These are phyloP conservation scores for Turritis glabra DNA, from an alignment of 345 rosid species.

Conservation along the genomic window DNA sequence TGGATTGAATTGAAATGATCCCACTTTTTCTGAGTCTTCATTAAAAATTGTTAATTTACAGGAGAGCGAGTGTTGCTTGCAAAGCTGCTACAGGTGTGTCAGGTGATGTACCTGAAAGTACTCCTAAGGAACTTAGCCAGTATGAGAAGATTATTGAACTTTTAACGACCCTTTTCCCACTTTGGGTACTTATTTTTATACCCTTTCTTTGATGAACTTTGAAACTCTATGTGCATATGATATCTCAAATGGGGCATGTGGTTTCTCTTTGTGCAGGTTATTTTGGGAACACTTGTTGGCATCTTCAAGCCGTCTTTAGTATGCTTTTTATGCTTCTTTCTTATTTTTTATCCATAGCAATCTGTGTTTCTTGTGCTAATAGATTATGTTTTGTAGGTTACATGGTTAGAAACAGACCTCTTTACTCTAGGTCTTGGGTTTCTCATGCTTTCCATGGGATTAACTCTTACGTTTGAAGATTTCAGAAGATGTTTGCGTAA, in stretches of 20 bases:
- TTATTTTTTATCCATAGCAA: background rate
- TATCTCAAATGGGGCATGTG: conserved; percentile 5
- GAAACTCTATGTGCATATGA: background rate
- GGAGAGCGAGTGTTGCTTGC: conserved; percentile 48
- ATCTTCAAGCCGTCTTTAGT: conserved; percentile 91
- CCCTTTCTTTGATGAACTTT: conserved; percentile 2
- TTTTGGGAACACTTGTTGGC: conserved; percentile 85
- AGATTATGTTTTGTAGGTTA: conserved; percentile 53
- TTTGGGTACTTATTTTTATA: conserved; percentile 62
- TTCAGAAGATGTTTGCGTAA: conserved; percentile 87
- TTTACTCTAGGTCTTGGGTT: conserved; percentile 89
- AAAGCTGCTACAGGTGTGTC: conserved; percentile 65
- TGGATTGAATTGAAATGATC: background rate
- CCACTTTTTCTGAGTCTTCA: background rate
- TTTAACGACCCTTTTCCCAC: conserved; percentile 85
- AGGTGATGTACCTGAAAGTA: conserved; percentile 58
- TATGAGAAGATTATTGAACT: conserved; percentile 83
- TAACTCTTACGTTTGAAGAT: conserved; percentile 89
- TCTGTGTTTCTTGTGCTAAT: background rate
- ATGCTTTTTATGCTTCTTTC: conserved; percentile 30
- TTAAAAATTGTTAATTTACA: conserved; percentile 24
- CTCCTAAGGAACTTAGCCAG: conserved; percentile 55
- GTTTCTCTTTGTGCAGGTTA: conserved; percentile 58
- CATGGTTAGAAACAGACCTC: conserved; percentile 91
- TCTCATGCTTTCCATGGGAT: conserved; percentile 98